phyloP scores from a whole-genome alignment of 225 moss, liverwort and hornwort species.

The Climacium dendroides region DNA sequence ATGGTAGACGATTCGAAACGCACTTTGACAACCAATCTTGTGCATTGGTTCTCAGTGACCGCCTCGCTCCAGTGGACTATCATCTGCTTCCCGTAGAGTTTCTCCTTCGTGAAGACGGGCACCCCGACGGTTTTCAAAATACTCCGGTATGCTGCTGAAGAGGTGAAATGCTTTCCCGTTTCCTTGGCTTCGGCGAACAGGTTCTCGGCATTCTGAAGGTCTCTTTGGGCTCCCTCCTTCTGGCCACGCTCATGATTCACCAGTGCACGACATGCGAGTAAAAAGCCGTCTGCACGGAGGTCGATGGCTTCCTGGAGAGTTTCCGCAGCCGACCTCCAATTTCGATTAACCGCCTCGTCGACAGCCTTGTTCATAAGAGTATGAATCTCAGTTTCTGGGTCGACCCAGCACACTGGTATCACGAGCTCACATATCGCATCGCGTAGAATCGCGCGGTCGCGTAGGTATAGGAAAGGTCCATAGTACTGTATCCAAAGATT shows the following conservation, averaged over 20 bases:
- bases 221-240: not conserved
- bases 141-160: rapidly evolving
- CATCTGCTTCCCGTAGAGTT: not conserved
- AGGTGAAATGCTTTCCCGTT: not conserved
- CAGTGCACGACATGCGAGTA: not conserved
- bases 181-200: not conserved
- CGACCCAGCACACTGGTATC: not conserved
- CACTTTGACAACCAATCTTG: not conserved
- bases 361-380: not conserved
- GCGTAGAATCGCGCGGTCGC: no score
- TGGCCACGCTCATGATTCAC: not conserved
- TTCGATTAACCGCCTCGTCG: rapidly evolving
- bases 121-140: not conserved
- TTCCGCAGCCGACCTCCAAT: not conserved
- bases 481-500: not conserved
- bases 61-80: rapidly evolving
- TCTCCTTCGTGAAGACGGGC: not conserved
- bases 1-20: not conserved
- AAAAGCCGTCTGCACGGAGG: not conserved
- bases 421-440: not conserved
- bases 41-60: no score
- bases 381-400: not conserved
- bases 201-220: not conserved
- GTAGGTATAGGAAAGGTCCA: not conserved
- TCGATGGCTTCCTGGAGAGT: not conserved